Percentiles rank a stretch among this genome's conserved stretches.
These are phyloP conservation scores for Yamagishiella unicocca DNA, from an alignment of 139 green algal genomes.

Conservation along the genomic window DNA sequence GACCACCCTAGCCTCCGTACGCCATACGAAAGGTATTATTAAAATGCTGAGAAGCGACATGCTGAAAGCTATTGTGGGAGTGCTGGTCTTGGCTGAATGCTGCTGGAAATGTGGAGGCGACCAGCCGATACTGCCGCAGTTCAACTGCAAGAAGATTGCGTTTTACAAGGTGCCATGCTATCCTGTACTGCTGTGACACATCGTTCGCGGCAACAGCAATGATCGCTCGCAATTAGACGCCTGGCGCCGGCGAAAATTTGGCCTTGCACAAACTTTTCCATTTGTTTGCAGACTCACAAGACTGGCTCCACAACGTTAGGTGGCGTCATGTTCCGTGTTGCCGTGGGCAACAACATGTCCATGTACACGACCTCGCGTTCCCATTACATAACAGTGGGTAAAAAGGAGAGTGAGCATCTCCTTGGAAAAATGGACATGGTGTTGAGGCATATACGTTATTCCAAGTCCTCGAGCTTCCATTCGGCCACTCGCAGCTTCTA, in stretches of 20 bases:
- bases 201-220: neutral
- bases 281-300: conserved; percentile 32
- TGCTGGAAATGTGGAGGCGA: too few relatives aligned
- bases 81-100: too few relatives aligned
- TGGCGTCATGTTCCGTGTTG: conserved; percentile 9
- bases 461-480: neutral
- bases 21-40: too few relatives aligned
- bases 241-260: neutral
- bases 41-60: too few relatives aligned
- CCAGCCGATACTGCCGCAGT: neutral
- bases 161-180: conserved; percentile 29
- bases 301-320: conserved; percentile 20
- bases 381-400: conserved; percentile 16
- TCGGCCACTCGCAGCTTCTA: conserved; percentile 21
- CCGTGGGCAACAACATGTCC: neutral
- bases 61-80: too few relatives aligned
- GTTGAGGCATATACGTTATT: neutral
- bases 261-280: neutral
- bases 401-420: neutral
- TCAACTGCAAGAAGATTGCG: conserved; percentile 29
- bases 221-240: neutral
- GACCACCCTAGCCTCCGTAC: too few relatives aligned
- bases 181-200: neutral
- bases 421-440: conserved; percentile 12
- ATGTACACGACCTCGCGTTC: neutral